These are phyloP conservation scores for Candida orba DNA, from an alignment of 805 yeast species.

Conservation along the genomic window DNA sequence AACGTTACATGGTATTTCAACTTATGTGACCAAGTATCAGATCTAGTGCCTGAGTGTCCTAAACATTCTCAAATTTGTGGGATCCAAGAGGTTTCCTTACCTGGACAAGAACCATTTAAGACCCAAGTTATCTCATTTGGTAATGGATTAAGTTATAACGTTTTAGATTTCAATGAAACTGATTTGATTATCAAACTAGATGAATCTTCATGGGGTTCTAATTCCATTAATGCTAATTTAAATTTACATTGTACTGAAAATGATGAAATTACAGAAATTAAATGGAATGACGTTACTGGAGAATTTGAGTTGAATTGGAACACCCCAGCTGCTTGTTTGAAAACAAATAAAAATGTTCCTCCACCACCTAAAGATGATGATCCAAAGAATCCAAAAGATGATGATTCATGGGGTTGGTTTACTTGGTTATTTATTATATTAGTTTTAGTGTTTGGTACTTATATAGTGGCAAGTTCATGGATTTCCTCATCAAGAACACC, in stretches of 20 bases:
- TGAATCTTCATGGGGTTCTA: constrained; percentile 69
- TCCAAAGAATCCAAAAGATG: constrained; percentile 14
- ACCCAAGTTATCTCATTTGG: constrained; percentile 60
- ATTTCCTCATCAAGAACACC: constrained; percentile 59
- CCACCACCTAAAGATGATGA: constrained; percentile 15
- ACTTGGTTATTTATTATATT: constrained; percentile 73
- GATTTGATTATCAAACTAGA: constrained; percentile 33
- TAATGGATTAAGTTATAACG: constrained; percentile 31
- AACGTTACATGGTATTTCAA: constrained; percentile 62
- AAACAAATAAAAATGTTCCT: constrained; percentile 22
- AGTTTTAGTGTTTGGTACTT: constrained; percentile 63
- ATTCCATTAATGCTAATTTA: constrained; percentile 39
- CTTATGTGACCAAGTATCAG: constrained; percentile 45
- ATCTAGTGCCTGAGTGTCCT: constrained; percentile 47
- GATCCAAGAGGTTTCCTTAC: constrained; percentile 44
- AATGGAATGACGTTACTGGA: constrained; percentile 14
- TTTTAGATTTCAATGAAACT: constrained; percentile 22
- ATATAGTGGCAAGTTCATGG: constrained; percentile 71
- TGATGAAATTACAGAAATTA: constrained; percentile 20
- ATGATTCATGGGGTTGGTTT: constrained; percentile 66
- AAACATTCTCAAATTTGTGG: constrained; percentile 76
- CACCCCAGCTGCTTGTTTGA: constrained; percentile 37
- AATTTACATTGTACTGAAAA: constrained; percentile 37
- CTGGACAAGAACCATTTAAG: constrained; percentile 39
- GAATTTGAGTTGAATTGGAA: constrained; percentile 28